phyloP scores from a whole-genome alignment of 352 stramenopile species.

The Globisporangium canariense region DNA sequence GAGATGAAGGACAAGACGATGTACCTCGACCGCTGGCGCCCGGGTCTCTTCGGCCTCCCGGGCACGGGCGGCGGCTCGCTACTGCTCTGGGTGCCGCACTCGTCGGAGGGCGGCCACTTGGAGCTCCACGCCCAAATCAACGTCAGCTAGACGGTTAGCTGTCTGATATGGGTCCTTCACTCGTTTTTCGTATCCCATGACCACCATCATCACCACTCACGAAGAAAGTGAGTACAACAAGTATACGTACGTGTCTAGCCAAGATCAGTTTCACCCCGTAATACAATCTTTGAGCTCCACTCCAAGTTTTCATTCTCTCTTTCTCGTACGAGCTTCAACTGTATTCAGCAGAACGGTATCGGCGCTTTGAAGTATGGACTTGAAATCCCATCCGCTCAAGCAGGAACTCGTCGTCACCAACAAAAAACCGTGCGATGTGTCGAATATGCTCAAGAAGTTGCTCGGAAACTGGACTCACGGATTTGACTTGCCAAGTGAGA shows the following conservation, averaged over 20 bases:
- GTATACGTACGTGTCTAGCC: not conserved
- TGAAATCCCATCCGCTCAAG: no score
- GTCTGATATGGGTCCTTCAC: not conserved
- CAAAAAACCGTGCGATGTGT: no score
- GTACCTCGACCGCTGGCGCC: constrained; percentile 68
- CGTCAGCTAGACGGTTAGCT: constrained; percentile 23
- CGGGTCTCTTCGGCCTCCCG: constrained; percentile 49
- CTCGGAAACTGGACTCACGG: no score
- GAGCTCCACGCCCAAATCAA: constrained; percentile 49
- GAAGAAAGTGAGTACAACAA: not conserved
- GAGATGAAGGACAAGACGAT: constrained; percentile 53
- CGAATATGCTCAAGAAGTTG: no score
- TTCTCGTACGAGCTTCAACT: no score
- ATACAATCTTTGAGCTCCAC: not conserved
- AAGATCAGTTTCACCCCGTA: not conserved
- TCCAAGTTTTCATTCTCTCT: no score
- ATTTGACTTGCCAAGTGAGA: no score
- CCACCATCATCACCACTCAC: not conserved
- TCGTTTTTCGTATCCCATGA: not conserved
- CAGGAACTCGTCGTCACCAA: no score
- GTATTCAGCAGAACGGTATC: no score
- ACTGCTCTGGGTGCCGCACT: constrained; percentile 51
- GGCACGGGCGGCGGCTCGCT: constrained; percentile 59
- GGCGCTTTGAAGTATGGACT: no score
- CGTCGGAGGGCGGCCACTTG: constrained; percentile 36